A percentile compares a stretch with the other conserved stretches of the same genome.
These are phyloP conservation scores for Daldinia sp. DNA, from an alignment of 2,329 filamentous ascomycete species.

Conservation along the genomic window DNA sequence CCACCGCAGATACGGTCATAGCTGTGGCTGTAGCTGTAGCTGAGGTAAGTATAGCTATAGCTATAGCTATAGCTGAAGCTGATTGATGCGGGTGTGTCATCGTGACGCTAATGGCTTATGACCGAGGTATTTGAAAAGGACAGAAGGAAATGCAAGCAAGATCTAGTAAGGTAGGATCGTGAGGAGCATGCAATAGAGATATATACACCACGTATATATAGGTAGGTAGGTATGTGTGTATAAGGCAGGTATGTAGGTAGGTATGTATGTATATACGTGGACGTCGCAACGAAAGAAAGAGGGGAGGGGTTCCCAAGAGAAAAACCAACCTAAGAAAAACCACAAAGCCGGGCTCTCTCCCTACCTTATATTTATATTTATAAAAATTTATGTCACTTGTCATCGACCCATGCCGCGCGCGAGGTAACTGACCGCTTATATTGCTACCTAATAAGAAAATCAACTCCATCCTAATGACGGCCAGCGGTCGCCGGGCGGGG, in stretches of 20 bases:
- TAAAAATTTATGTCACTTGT: conserved; percentile 24
- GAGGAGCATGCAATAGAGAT: conserved; percentile 1
- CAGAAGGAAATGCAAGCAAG: conserved; percentile 2
- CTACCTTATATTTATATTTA: conserved; percentile 18
- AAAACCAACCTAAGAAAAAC: neutral
- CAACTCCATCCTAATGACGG: conserved; percentile 31
- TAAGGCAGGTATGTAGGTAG: too few species aligned
- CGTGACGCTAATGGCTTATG: neutral
- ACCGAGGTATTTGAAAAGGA: conserved; percentile 2
- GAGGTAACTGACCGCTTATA: conserved; percentile 30
- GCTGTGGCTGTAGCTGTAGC: neutral
- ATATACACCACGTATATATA: too few species aligned
- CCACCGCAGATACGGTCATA: too few species aligned
- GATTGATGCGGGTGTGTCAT: neutral
- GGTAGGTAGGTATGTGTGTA: too few species aligned
- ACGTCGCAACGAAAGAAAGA: neutral
- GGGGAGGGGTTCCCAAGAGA: neutral
- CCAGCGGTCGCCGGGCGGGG: conserved; percentile 26
- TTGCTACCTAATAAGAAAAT: conserved; percentile 30
- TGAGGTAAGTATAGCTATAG: too few species aligned
- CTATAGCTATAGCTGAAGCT: neutral
- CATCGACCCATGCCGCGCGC: conserved; percentile 27
- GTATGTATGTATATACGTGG: neutral
- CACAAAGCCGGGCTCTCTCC: neutral
- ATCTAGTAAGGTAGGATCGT: conserved; percentile 1